Percentiles rank a stretch among this genome's conserved stretches.
Evolutionary conservation across 306 rosid species (phyloP).

Genomic region (Malus asiatica): DNA sequence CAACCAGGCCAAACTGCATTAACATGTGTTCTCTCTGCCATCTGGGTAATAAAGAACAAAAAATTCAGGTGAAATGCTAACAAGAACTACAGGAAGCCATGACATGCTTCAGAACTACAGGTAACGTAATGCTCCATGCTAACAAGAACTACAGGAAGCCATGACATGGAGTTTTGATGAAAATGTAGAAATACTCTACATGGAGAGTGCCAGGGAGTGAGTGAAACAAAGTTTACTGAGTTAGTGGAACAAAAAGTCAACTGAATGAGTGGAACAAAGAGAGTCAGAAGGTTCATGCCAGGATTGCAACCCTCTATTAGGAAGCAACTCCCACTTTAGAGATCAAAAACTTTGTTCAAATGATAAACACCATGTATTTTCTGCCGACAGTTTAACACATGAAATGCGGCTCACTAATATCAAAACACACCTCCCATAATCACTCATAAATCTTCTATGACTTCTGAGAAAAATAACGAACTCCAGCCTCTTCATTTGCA

Average conservation of each 20-base stretch:
- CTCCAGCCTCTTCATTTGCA: neutral
- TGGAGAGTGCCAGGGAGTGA: neutral
- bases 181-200: neutral
- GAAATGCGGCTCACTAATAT: neutral
- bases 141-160: constrained; percentile 1
- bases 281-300: neutral
- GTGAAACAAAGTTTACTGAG: neutral
- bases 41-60: constrained; percentile 38
- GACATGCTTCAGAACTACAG: neutral
- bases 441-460: neutral
- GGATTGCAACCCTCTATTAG: neutral
- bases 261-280: too few relatives aligned
- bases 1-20: constrained; percentile 99
- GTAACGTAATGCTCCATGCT: neutral
- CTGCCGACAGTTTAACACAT: neutral
- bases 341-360: neutral
- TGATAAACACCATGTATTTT: neutral
- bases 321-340: neutral
- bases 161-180: neutral
- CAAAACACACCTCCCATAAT: neutral
- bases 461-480: neutral
- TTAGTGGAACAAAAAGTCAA: too few relatives aligned
- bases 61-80: constrained; percentile 1
- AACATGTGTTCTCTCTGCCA: constrained; percentile 94
- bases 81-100: constrained; percentile 4